Base-by-base conservation (phyloP, 1,284 basidiomycete species). In the Rhodotorula sp. region DNA sequence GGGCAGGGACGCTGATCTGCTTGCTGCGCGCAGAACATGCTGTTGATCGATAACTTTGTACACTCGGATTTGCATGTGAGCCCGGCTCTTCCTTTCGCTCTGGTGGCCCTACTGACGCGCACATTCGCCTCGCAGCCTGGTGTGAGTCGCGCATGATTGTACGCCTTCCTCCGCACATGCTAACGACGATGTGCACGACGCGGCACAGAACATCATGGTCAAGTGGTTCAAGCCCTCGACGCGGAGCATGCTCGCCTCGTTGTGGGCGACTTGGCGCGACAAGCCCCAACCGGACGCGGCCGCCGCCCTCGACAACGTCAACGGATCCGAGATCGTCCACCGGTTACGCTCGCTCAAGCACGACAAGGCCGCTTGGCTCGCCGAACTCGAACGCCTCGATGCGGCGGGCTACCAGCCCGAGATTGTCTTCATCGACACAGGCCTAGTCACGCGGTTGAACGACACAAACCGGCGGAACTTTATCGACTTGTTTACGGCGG, bases 21-120 rank as follows among this genome's bases (percentile, higher is more conserved):
- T 11, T 19, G 4, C 2, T 13, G 46, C 27, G 0, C 22, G 70
- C 34, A 94, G 91, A 93, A 97, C 82, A 99, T 99, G 95, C 86
- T 99, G 30, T 84, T 99, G 2, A 84, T 99, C 57, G 95, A 99
- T 82, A 99, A 99, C 81, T 99, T 97, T 81, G 94, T 95, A 2
- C 95, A 99, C 80, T 89, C 94, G 5, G 95, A 96, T 80, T 84
- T 96, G 34, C 91, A 92, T 80, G 68, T 70, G 39, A n/a, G n/a
- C n/a, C n/a, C 27, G 68, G 53, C 11, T 11, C 36, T 27, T 27
- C 10, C 20, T 34, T 32, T 7, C 19, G 44, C 92, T 44, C 93
- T 0, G 39, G 97, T 97, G 80, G 95, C 97, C 81, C 90, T 8
- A 30, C 17, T n/a, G 27, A 46, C 15, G 97, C 82, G 5, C n/a